These are phyloP conservation scores for Boletus rubescentipes DNA, from an alignment of 768 basidiomycete species.

Conservation along the genomic window DNA sequence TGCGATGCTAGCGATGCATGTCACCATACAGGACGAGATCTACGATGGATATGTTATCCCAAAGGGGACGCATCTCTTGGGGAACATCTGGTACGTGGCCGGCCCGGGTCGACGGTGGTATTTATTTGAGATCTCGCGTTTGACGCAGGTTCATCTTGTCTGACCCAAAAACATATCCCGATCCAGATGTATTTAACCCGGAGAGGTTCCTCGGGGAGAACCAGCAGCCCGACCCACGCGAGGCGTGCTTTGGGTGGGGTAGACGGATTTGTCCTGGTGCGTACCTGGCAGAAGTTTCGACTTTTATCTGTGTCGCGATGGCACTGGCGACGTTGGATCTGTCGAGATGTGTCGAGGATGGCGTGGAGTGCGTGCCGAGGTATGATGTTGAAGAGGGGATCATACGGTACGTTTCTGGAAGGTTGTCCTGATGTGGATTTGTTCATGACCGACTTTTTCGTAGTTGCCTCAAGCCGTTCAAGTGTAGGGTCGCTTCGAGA, in stretches of 20 bases:
- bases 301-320: background rate
- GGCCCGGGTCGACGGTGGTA: background rate
- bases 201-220: background rate
- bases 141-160: constrained; percentile 9
- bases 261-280: background rate
- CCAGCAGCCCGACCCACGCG: background rate
- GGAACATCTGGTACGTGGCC: constrained; percentile 12
- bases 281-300: background rate
- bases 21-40: constrained; percentile 14
- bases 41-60: constrained; percentile 25
- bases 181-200: background rate
- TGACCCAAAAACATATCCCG: background rate
- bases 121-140: background rate
- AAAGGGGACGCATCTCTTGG: constrained; percentile 13
- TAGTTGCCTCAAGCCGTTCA: constrained; percentile 11
- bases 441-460: too few relatives aligned
- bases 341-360: background rate
- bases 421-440: background rate
- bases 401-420: background rate
- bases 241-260: background rate
- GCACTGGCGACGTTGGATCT: background rate
- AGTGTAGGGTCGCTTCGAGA: constrained; percentile 4
- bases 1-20: constrained; percentile 1
- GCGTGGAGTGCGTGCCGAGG: background rate
- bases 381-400: background rate